Conservation (phyloP, 2,329 filamentous ascomycete species). For the Fusarium citri region DNA sequence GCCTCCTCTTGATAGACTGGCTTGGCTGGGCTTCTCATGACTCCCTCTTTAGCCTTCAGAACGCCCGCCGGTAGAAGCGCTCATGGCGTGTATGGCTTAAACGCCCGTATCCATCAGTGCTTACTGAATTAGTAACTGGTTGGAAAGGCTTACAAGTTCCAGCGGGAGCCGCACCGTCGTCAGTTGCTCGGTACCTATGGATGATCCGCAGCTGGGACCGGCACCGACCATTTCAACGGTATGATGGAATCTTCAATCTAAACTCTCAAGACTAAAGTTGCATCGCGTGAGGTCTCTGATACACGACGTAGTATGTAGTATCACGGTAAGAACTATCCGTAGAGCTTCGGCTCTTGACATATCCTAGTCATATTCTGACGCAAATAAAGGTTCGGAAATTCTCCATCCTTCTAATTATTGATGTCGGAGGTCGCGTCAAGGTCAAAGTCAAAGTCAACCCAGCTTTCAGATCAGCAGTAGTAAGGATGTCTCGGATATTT, state of each 20-base stretch:
- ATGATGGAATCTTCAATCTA: not conserved
- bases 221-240: not conserved
- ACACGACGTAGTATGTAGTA: not conserved
- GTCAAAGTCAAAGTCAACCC: not conserved
- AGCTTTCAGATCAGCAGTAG: slow-evolving; percentile 25
- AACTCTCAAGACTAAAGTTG: not conserved
- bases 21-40: slow-evolving; percentile 2
- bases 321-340: not conserved
- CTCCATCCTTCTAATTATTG: not conserved
- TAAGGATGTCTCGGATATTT: slow-evolving; percentile 39
- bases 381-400: not conserved
- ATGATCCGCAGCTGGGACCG: slow-evolving; percentile 29
- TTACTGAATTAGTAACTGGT: not conserved
- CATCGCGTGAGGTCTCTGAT: not conserved
- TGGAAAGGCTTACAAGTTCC: slow-evolving; percentile 2
- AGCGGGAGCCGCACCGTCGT: slow-evolving; percentile 20
- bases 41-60: not conserved
- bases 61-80: slow-evolving; percentile 16
- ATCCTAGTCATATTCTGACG: not conserved
- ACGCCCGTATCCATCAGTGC: slow-evolving; percentile 5
- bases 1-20: not conserved
- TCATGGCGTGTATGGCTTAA: slow-evolving; percentile 22
- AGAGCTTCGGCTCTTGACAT: not conserved
- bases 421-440: not conserved
- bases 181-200: not conserved